Evolutionary conservation across 495 filamentous ascomycete species (phyloP), one percentile per base, ranked within the genome.

Genomic region (Penicillium soppii): DNA sequence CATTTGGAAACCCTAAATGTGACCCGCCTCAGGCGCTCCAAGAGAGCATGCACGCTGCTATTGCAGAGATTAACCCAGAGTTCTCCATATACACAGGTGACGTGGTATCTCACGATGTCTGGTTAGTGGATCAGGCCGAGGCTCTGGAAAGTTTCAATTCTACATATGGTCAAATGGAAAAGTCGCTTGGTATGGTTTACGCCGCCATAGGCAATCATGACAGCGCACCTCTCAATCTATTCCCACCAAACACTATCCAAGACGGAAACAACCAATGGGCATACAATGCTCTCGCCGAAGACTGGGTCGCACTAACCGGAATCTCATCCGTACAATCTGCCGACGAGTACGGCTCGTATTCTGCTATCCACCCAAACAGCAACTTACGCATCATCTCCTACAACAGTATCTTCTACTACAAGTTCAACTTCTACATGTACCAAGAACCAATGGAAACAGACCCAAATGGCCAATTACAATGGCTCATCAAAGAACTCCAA

Each of bases 331-430:
- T 68, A 2, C 40, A 66, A 15, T 62, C 61, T 15, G 66, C 66
- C 1, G 53, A 61, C 30, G 58, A 77, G 26, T 76, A 76, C 30
- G 81, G 76, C 17, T 70, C 69, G 3, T 84, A 83, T 50, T 79
- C 79, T 3, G 69, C 64, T 12, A 59, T 69, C 22, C 64, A 75
- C 37, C 66, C 69, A 8, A 54, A 60, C 40, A 64, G 62, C 19
- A 71, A 72, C 10, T 69, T 84, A 3, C 70, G 77, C 13, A 67
- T 84, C 35, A 82, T 84, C 55, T 81, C 78, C 13, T 69, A 82
- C 51, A 84, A 78, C 62, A 83, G 75, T 27, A 74, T 80, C 51
- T 68, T 82, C 57, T 83, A 79, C 68, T 82, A 83, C 56, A 71
- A 69, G 39, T 65, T 73, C 35, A 82, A 83, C 64, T 81, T 76